Percentiles rank a stretch among this genome's conserved stretches.
phyloP scores from a whole-genome alignment of 106 monocot genomes.

The Acanthochlamys bracteata region DNA sequence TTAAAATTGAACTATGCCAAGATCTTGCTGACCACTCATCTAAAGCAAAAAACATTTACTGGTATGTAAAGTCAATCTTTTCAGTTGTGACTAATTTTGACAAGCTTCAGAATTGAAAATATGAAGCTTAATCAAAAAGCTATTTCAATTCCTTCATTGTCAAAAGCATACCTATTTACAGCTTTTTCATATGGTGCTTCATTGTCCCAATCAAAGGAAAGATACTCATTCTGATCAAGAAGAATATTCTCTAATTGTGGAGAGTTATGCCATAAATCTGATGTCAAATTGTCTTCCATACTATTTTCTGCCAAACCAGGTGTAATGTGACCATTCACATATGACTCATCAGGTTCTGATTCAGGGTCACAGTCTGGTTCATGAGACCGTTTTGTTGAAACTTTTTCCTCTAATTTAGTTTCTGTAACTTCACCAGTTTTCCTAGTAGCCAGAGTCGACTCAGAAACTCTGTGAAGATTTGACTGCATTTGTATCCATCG shows the following conservation, averaged over 20 bases:
- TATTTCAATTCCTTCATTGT: too few relatives aligned
- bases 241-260: constrained; percentile 19
- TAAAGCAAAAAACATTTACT: too few relatives aligned
- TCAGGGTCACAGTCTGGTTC: constrained; percentile 78
- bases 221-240: constrained; percentile 31
- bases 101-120: too few relatives aligned
- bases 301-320: constrained; percentile 18
- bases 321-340: constrained; percentile 22
- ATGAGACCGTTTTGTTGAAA: constrained; percentile 47
- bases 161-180: constrained; percentile 53
- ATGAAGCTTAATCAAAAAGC: too few relatives aligned
- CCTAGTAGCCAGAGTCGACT: constrained; percentile 43
- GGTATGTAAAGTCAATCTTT: too few relatives aligned
- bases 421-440: constrained; percentile 19
- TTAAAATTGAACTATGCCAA: too few relatives aligned
- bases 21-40: too few relatives aligned
- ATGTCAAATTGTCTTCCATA: constrained; percentile 16
- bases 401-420: constrained; percentile 32
- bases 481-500: constrained; percentile 99
- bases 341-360: constrained; percentile 56
- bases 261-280: constrained; percentile 26
- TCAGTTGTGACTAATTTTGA: too few relatives aligned
- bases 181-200: constrained; percentile 81
- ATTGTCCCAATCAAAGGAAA: constrained; percentile 93
- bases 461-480: constrained; percentile 86